Conservation (phyloP, 257 asterid species). For the Primulina tabacum region DNA sequence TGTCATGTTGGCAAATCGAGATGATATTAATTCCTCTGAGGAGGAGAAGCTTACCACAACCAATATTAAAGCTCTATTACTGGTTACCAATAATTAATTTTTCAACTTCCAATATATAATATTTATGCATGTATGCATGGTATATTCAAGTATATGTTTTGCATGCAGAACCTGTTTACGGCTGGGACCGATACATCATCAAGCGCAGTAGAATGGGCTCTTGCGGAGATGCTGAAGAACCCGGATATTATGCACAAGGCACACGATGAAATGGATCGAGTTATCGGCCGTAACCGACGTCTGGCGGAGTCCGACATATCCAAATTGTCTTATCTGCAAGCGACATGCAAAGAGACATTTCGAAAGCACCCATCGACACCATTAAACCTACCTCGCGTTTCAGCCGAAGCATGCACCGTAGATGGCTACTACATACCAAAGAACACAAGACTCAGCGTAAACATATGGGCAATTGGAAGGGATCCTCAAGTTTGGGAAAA, state of each 20-base stretch:
- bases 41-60: constrained; percentile 35
- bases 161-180: constrained; percentile 39
- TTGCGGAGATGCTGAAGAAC: constrained; percentile 44
- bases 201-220: constrained; percentile 48
- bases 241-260: constrained; percentile 32
- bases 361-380: constrained; percentile 55
- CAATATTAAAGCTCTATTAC: constrained; percentile 47
- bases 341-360: constrained; percentile 49
- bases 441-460: constrained; percentile 41
- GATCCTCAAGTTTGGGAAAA: constrained; percentile 51
- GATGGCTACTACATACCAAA: constrained; percentile 44
- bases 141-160: background rate
- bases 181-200: constrained; percentile 57
- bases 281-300: constrained; percentile 35
- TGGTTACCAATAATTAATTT: constrained; percentile 18
- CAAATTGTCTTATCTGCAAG: constrained; percentile 41
- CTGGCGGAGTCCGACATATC: constrained; percentile 40
- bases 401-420: constrained; percentile 33
- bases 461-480: constrained; percentile 60
- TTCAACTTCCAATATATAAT: no score
- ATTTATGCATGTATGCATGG: no score
- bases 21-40: constrained; percentile 19
- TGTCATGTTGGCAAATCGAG: constrained; percentile 32
- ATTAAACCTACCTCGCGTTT: constrained; percentile 40
- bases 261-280: constrained; percentile 43